Percentiles rank a stretch among this genome's conserved stretches.
phyloP scores from a whole-genome alignment of 2,329 filamentous ascomycete genomes.

The Ophiostoma triangulosporum region DNA sequence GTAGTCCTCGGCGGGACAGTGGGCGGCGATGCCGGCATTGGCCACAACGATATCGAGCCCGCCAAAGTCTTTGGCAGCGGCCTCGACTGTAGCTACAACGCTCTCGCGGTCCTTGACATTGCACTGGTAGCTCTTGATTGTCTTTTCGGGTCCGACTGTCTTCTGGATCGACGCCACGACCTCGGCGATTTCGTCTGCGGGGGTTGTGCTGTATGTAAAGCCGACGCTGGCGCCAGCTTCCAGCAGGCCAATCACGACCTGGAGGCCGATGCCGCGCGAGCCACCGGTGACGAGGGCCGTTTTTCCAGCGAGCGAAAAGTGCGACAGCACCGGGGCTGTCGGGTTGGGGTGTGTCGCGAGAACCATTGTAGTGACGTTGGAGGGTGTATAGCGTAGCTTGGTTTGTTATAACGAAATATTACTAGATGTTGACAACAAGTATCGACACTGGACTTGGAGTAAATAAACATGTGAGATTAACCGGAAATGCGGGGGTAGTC shows the following conservation, averaged over 20 bases:
- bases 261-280: slow-evolving; percentile 56
- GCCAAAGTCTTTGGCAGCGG: slow-evolving; percentile 51
- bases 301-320: slow-evolving; percentile 60
- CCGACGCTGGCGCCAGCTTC: slow-evolving; percentile 59
- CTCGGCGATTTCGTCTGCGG: slow-evolving; percentile 52
- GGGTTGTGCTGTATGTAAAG: slow-evolving; percentile 58
- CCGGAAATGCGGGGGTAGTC: too few relatives aligned
- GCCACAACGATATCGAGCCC: slow-evolving; percentile 67
- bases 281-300: slow-evolving; percentile 59
- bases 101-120: slow-evolving; percentile 41
- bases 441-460: too few relatives aligned
- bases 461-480: too few relatives aligned
- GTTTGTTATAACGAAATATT: too few relatives aligned
- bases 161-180: slow-evolving; percentile 48
- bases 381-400: too few relatives aligned
- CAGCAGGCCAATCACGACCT: slow-evolving; percentile 52
- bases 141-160: slow-evolving; percentile 48
- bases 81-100: slow-evolving; percentile 36
- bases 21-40: slow-evolving; percentile 61
- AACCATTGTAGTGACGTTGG: slow-evolving; percentile 15
- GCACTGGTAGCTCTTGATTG: slow-evolving; percentile 44
- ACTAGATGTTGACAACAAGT: too few relatives aligned
- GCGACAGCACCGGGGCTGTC: slow-evolving; percentile 35
- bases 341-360: slow-evolving; percentile 20
- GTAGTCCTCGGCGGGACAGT: slow-evolving; percentile 54